These are phyloP conservation scores for Zarea fungicola DNA, from an alignment of 2,329 filamentous ascomycete genomes.

Conservation along the genomic window DNA sequence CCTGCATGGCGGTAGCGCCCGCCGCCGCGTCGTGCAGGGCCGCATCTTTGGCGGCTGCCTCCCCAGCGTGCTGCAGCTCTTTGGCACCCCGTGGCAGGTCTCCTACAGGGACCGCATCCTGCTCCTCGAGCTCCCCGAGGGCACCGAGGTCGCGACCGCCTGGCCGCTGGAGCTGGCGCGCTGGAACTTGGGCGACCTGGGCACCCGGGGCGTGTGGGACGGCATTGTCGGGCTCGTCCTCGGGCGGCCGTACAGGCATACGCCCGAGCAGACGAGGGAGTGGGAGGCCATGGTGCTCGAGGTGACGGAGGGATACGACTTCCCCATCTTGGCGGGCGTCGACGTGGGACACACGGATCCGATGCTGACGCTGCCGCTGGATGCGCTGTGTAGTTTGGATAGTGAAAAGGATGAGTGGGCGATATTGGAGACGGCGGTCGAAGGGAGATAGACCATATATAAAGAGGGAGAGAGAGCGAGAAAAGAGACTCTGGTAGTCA, in stretches of 20 bases:
- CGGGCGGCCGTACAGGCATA: conserved; percentile 31
- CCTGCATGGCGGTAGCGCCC: conserved; percentile 35
- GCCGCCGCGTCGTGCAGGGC: conserved; percentile 32
- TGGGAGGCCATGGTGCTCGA: conserved; percentile 20
- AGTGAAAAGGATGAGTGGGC: conserved; percentile 27
- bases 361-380: conserved; percentile 31
- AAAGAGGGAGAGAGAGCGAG: too few relatives aligned
- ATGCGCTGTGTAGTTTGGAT: conserved; percentile 27
- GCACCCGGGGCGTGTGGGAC: conserved; percentile 31
- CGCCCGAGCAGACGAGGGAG: conserved; percentile 23
- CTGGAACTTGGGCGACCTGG: conserved; percentile 29
- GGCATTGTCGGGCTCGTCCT: conserved; percentile 31
- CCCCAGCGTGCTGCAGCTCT: conserved; percentile 28
- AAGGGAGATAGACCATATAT: background rate
- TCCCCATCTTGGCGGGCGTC: conserved; percentile 32
- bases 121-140: conserved; percentile 31
- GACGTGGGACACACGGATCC: conserved; percentile 34
- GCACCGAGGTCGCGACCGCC: conserved; percentile 7
- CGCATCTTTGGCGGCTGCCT: conserved; percentile 38
- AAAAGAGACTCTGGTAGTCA: too few relatives aligned
- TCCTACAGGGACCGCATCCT: conserved; percentile 27
- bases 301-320: conserved; percentile 23
- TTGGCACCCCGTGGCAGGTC: conserved; percentile 23
- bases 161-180: conserved; percentile 20
- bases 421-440: conserved; percentile 17